A percentile compares a stretch with the other conserved stretches of the same genome.
phyloP scores from a whole-genome alignment of 192 early-diverging fungal genomes.

The Bifiguratus adelaidae region DNA sequence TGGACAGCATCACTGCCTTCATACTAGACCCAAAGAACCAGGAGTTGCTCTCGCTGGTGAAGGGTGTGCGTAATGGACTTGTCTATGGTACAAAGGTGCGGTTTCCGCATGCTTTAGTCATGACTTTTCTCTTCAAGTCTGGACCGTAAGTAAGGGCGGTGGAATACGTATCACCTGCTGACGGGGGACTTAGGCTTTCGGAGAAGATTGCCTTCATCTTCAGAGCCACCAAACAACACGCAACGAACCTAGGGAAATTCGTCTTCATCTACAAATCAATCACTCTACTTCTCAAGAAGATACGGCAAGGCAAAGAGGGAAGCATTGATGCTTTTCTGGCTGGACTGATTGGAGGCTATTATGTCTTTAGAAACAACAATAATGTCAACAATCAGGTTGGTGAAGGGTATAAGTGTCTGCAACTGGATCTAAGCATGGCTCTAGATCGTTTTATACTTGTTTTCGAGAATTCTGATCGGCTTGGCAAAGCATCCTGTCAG shows the following conservation, averaged over 20 bases:
- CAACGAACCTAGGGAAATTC: conserved; percentile 81
- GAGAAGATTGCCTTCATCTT: conserved; percentile 69
- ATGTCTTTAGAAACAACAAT: conserved; percentile 93
- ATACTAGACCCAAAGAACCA: conserved; percentile 68
- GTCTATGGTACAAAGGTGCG: conserved; percentile 95
- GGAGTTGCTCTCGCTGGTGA: conserved; percentile 73
- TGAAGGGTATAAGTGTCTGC: neutral
- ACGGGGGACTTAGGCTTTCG: neutral
- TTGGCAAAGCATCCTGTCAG: conserved; percentile 74
- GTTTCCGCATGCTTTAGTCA: conserved; percentile 94
- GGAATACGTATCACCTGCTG: neutral
- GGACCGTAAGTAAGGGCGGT: conserved; percentile 28
- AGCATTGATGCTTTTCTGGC: conserved; percentile 79
- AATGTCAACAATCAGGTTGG: conserved; percentile 90
- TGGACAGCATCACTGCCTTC: conserved; percentile 32
- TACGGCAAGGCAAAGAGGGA: conserved; percentile 68
- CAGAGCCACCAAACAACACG: conserved; percentile 82
- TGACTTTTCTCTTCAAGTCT: conserved; percentile 89
- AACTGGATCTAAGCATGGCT: neutral
- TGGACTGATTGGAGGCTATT: conserved; percentile 83
- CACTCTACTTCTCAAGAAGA: conserved; percentile 61
- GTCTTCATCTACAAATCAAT: conserved; percentile 91
- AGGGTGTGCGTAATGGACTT: conserved; percentile 88
- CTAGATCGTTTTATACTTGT: conserved; percentile 88
- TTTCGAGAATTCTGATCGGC: conserved; percentile 84